A percentile compares a stretch with the other conserved stretches of the same genome.
phyloP scores from a whole-genome alignment of 2,329 filamentous ascomycete species.

The Westerdykella aurantiaca region DNA sequence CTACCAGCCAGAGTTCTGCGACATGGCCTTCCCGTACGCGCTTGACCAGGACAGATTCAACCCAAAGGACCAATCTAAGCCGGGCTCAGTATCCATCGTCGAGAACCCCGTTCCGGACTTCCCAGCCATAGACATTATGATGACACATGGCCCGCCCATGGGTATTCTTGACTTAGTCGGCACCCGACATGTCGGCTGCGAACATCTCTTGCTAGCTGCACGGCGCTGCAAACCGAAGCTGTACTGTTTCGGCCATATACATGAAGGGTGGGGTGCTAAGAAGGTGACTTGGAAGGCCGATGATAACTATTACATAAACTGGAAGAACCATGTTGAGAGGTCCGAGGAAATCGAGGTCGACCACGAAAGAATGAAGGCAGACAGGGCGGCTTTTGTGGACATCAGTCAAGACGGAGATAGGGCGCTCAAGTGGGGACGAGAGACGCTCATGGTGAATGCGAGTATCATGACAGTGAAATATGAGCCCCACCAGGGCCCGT shows the following conservation, averaged over 20 bases:
- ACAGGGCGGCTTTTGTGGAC: slow-evolving; percentile 27
- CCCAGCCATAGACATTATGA: slow-evolving; percentile 49
- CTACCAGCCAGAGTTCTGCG: slow-evolving; percentile 52
- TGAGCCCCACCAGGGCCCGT: slow-evolving; percentile 48
- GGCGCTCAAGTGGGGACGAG: slow-evolving; percentile 42
- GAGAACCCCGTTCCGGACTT: slow-evolving; percentile 42
- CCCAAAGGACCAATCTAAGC: slow-evolving; percentile 23
- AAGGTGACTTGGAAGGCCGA: slow-evolving; percentile 36
- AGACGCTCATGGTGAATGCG: slow-evolving; percentile 55
- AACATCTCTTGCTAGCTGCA: slow-evolving; percentile 48
- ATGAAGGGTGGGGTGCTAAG: slow-evolving; percentile 44
- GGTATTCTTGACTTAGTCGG: slow-evolving; percentile 45
- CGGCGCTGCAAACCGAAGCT: slow-evolving; percentile 47
- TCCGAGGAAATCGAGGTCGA: slow-evolving; percentile 14
- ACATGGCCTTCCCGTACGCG: slow-evolving; percentile 53
- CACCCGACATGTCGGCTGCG: slow-evolving; percentile 47
- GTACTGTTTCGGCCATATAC: slow-evolving; percentile 61
- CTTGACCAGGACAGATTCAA: slow-evolving; percentile 51
- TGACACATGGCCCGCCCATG: slow-evolving; percentile 57
- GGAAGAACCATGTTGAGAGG: slow-evolving; percentile 16
- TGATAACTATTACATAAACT: slow-evolving; percentile 12
- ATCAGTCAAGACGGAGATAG: slow-evolving; percentile 20
- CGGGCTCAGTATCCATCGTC: slow-evolving; percentile 23
- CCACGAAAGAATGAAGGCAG: slow-evolving; percentile 12
- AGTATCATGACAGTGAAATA: slow-evolving; percentile 51